Conservation (phyloP, 495 filamentous ascomycete genomes). For the Penicillium tannophilum region DNA sequence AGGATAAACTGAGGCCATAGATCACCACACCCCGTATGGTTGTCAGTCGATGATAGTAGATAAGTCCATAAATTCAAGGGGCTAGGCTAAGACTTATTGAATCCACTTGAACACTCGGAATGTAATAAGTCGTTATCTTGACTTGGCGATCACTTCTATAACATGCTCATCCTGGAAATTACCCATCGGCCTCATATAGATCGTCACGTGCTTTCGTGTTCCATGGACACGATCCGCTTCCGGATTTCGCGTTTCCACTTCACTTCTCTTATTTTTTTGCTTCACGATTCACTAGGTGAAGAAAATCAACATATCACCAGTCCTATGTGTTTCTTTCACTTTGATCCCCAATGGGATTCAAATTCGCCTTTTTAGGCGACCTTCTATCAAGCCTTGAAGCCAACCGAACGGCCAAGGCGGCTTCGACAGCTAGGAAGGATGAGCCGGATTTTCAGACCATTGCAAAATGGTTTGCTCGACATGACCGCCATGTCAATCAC, state of each 20-base stretch:
- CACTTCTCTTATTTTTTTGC: not conserved
- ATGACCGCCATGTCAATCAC: constrained; percentile 54
- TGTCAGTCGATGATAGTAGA: too few species aligned
- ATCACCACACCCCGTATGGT: too few species aligned
- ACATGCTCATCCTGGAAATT: too few species aligned
- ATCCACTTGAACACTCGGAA: too few species aligned
- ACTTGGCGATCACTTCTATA: too few species aligned
- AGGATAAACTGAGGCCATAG: not conserved
- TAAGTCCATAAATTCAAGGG: too few species aligned
- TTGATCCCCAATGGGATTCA: constrained; percentile 56
- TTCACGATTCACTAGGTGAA: not conserved
- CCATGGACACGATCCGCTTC: not conserved
- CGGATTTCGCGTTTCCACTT: not conserved
- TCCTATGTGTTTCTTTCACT: constrained; percentile 3
- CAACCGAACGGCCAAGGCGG: constrained; percentile 42
- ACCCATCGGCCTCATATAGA: not conserved
- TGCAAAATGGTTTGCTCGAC: constrained; percentile 61
- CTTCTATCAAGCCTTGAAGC: constrained; percentile 58
- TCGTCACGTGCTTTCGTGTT: constrained; percentile 5
- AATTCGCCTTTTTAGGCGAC: constrained; percentile 61
- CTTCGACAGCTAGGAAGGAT: constrained; percentile 32
- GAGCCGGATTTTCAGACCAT: constrained; percentile 41
- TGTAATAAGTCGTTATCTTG: too few species aligned
- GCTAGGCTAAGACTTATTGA: too few species aligned
- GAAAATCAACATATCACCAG: not conserved